Conservation (phyloP, 768 basidiomycete species). For the Aureoboletus auriporus region DNA sequence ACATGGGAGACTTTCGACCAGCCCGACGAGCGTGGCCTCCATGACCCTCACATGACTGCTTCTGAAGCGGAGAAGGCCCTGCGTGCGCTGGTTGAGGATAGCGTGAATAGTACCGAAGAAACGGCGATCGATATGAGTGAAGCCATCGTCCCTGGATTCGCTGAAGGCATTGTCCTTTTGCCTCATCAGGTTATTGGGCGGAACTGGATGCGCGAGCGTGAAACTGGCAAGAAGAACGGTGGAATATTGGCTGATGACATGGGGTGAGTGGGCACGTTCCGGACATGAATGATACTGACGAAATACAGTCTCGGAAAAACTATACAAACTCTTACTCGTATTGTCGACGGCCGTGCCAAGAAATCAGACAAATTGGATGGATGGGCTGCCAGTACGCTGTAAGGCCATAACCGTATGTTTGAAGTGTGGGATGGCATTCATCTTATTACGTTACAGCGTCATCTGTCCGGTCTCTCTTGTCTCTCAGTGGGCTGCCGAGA, state of each 20-base stretch:
- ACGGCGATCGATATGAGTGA: constrained; percentile 55
- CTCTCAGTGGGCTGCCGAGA: constrained; percentile 88
- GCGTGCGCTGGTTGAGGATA: constrained; percentile 69
- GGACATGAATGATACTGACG: constrained; percentile 3
- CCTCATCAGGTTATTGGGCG: constrained; percentile 88
- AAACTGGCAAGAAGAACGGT: constrained; percentile 71
- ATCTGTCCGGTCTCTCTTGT: constrained; percentile 86
- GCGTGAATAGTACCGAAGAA: constrained; percentile 49
- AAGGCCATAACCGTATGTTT: constrained; percentile 20
- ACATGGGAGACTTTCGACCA: constrained; percentile 31
- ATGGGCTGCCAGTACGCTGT: constrained; percentile 72
- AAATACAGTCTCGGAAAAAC: constrained; percentile 74
- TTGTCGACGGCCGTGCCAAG: constrained; percentile 74
- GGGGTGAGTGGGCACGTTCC: constrained; percentile 48
- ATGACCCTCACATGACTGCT: constrained; percentile 35
- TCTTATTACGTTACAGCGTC: constrained; percentile 48
- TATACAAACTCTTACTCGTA: constrained; percentile 83
- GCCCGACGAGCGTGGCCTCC: constrained; percentile 20
- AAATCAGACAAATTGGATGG: constrained; percentile 69
- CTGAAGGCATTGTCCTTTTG: constrained; percentile 61
- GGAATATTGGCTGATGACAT: constrained; percentile 93
- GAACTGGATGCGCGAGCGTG: constrained; percentile 83
- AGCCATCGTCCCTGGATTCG: constrained; percentile 74
- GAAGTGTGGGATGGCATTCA: neutral
- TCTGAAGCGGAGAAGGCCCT: constrained; percentile 75